Evolutionary conservation across 2,329 filamentous ascomycete species (phyloP).

Genomic region (Colletotrichum cereale): DNA sequence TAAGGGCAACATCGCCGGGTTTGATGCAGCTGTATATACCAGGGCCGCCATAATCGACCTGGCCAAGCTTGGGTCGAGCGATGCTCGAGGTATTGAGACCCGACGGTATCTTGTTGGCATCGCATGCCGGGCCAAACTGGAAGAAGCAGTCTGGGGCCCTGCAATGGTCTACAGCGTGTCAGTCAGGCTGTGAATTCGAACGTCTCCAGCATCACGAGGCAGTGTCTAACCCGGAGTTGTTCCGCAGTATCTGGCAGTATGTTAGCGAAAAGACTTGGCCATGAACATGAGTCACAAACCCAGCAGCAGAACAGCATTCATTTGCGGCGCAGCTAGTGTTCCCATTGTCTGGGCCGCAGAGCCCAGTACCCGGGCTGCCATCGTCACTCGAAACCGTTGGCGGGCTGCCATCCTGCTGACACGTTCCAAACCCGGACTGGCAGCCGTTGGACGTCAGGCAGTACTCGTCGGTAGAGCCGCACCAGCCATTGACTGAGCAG

Average conservation of each 20-base stretch:
- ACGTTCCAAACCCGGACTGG: conserved; percentile 49
- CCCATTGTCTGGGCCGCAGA: conserved; percentile 52
- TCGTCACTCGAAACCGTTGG: conserved; percentile 3
- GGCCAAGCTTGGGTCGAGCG: conserved; percentile 61
- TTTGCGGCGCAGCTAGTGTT: conserved; percentile 42
- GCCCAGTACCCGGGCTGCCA: conserved; percentile 51
- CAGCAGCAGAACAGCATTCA: conserved; percentile 47
- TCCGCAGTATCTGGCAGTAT: conserved; percentile 24
- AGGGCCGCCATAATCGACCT: conserved; percentile 61
- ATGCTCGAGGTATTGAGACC: conserved; percentile 65
- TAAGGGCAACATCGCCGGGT: conserved; percentile 55
- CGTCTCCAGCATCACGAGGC: no score
- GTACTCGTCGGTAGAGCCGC: conserved; percentile 55
- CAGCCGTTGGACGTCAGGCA: conserved; percentile 52
- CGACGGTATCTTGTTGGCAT: conserved; percentile 61
- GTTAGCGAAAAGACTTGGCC: conserved; percentile 47
- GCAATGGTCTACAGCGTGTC: conserved; percentile 52
- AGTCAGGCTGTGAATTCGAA: neutral
- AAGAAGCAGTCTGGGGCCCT: conserved; percentile 67
- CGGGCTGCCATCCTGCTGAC: conserved; percentile 18
- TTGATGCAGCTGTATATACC: conserved; percentile 36
- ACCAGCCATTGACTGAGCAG: conserved; percentile 49
- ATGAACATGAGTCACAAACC: conserved; percentile 36
- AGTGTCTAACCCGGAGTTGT: conserved; percentile 20
- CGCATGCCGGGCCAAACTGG: conserved; percentile 64